Percentiles rank a stretch among this genome's conserved stretches.
These are phyloP conservation scores for Hibiscus trionum DNA, from an alignment of 345 rosid genomes.

Conservation along the genomic window DNA sequence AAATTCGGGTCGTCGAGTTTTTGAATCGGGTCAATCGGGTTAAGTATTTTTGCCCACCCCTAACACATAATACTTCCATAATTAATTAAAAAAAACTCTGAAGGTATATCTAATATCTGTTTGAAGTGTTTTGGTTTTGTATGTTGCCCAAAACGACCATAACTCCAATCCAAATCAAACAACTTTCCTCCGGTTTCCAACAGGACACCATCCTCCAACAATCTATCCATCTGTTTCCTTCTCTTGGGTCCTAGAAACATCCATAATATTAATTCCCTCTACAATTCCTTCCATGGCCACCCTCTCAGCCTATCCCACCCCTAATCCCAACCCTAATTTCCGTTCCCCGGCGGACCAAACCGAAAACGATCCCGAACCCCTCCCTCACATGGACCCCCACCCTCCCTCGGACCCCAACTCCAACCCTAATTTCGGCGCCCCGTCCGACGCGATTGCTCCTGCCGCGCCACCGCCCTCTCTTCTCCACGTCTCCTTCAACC, in stretches of 20 bases:
- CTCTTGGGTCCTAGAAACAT: not conserved
- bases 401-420: conserved; percentile 8
- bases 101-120: not conserved
- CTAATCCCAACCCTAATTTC: conserved; percentile 7
- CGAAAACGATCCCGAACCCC: conserved; percentile 28
- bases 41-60: too few relatives aligned
- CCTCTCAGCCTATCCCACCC: conserved; percentile 40
- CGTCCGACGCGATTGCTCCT: not conserved
- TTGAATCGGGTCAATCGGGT: too few relatives aligned
- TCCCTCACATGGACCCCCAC: conserved; percentile 33
- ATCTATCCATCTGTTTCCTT: not conserved
- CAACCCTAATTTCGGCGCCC: conserved; percentile 13
- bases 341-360: not conserved
- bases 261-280: not conserved
- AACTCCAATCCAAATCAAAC: not conserved
- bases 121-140: not conserved
- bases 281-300: conserved; percentile 45
- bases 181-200: not conserved
- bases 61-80: too few relatives aligned
- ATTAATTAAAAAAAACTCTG: not conserved
- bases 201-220: not conserved
- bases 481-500: conserved; percentile 75
- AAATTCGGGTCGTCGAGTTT: too few relatives aligned
- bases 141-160: not conserved
- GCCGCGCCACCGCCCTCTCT: conserved; percentile 24